phyloP scores from a whole-genome alignment of 2,329 filamentous ascomycete genomes.

The Colletotrichum gloeosporioides region DNA sequence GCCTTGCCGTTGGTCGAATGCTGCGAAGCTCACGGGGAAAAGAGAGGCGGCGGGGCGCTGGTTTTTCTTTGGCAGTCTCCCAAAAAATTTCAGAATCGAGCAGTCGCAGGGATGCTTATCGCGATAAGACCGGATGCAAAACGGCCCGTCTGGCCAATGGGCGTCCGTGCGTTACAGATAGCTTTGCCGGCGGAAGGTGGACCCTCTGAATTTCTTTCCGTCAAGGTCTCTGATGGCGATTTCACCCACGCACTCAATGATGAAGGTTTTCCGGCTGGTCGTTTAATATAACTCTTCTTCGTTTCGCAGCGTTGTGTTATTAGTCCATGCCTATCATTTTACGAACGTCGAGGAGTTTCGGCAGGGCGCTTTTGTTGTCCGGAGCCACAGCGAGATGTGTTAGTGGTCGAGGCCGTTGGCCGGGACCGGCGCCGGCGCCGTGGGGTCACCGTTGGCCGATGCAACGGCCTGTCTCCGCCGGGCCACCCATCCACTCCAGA shows the following conservation, averaged over 20 bases:
- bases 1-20: constrained; percentile 6
- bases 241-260: not conserved
- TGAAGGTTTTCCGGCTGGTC: not conserved
- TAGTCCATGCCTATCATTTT: not conserved
- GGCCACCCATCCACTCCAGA: not conserved
- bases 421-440: not conserved
- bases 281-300: not conserved
- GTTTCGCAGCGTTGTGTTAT: not conserved
- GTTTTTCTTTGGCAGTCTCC: constrained; percentile 12
- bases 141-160: constrained; percentile 15
- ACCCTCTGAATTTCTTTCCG: not conserved
- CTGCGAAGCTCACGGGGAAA: constrained; percentile 14
- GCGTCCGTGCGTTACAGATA: constrained; percentile 3
- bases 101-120: constrained; percentile 15
- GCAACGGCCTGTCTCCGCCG: not conserved
- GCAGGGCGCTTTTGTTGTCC: not conserved
- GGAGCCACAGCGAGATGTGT: constrained; percentile 2
- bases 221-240: not conserved
- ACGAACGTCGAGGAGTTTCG: constrained; percentile 2
- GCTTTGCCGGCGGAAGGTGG: not conserved
- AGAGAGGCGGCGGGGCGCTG: constrained; percentile 19
- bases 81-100: constrained; percentile 14
- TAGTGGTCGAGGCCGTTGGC: not conserved
- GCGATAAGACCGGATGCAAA: constrained; percentile 14
- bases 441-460: not conserved